Evolutionary conservation across 2,329 filamentous ascomycete species (phyloP).

Genomic region (Colletotrichum filicis): DNA sequence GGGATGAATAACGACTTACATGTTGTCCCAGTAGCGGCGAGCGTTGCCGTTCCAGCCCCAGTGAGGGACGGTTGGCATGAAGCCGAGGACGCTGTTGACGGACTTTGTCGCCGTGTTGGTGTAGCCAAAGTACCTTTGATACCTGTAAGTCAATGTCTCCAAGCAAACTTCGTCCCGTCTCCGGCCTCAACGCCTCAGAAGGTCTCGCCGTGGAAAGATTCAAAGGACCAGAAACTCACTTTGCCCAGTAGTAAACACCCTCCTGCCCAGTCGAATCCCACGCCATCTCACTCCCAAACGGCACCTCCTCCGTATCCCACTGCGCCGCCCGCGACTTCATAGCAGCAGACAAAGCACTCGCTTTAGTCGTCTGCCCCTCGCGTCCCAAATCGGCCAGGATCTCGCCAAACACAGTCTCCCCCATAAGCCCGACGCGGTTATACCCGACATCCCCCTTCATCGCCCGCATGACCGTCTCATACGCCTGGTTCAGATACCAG

Average conservation of each 20-base stretch:
- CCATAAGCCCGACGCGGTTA: conserved; percentile 63
- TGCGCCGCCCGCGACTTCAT: conserved; percentile 60
- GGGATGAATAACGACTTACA: conserved; percentile 46
- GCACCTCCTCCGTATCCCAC: conserved; percentile 62
- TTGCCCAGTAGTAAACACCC: conserved; percentile 69
- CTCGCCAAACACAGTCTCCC: conserved; percentile 66
- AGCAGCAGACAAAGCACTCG: conserved; percentile 49
- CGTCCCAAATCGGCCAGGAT: conserved; percentile 60
- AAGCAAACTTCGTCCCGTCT: no score
- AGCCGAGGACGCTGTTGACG: conserved; percentile 64
- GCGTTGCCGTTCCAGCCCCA: conserved; percentile 73
- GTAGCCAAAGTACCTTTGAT: conserved; percentile 56
- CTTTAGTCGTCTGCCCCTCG: conserved; percentile 55
- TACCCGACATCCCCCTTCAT: conserved; percentile 55
- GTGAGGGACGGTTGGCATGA: conserved; percentile 66
- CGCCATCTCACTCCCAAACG: conserved; percentile 70
- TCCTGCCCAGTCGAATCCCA: conserved; percentile 73
- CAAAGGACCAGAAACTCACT: conserved; percentile 42
- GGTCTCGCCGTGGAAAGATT: no score
- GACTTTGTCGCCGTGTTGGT: conserved; percentile 57
- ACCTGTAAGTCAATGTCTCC: neutral
- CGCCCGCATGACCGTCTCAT: conserved; percentile 56
- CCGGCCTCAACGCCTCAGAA: no score
- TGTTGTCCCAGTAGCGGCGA: conserved; percentile 69
- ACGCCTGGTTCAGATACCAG: conserved; percentile 67